A percentile compares a stretch with the other conserved stretches of the same genome.
Conservation (phyloP, 1,284 basidiomycete species). For the Boletus subluridellus region DNA sequence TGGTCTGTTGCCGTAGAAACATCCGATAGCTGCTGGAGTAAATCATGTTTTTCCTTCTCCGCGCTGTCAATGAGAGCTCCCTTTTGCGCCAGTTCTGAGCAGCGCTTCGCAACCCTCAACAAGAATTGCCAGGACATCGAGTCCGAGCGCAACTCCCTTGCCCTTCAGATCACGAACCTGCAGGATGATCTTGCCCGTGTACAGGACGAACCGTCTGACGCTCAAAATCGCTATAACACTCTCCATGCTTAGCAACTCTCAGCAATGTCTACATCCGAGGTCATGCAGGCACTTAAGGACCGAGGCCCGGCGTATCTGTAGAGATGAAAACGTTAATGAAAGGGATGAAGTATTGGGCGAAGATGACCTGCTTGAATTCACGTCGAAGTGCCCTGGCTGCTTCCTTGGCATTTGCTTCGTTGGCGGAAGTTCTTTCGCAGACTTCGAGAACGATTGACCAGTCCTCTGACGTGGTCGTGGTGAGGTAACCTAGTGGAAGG, state of each 20-base stretch:
- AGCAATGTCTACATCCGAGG: conserved; percentile 54
- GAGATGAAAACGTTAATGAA: conserved; percentile 1
- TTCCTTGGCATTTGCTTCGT: no score
- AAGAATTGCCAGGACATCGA: conserved; percentile 51
- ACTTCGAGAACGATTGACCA: no score
- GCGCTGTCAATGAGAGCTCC: not conserved
- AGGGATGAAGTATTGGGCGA: not conserved
- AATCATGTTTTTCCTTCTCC: conserved; percentile 10
- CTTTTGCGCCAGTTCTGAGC: conserved; percentile 17
- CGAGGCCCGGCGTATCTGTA: conserved; percentile 68
- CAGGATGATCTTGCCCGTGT: conserved; percentile 50
- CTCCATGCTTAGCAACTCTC: conserved; percentile 63
- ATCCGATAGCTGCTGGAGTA: conserved; percentile 10
- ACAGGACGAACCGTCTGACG: conserved; percentile 51
- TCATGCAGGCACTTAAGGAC: conserved; percentile 50
- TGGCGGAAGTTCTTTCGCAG: no score
- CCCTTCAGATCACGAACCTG: conserved; percentile 60
- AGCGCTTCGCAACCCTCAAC: conserved; percentile 40
- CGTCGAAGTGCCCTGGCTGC: no score
- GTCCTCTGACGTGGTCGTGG: conserved; percentile 45
- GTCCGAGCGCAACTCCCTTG: conserved; percentile 59
- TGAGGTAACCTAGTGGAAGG: conserved; percentile 55
- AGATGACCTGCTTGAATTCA: conserved; percentile 57
- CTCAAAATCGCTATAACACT: conserved; percentile 54
- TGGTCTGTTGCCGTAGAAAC: conserved; percentile 9